phyloP scores from a whole-genome alignment of 345 rosid species.

The Euphorbia pulcherrima region DNA sequence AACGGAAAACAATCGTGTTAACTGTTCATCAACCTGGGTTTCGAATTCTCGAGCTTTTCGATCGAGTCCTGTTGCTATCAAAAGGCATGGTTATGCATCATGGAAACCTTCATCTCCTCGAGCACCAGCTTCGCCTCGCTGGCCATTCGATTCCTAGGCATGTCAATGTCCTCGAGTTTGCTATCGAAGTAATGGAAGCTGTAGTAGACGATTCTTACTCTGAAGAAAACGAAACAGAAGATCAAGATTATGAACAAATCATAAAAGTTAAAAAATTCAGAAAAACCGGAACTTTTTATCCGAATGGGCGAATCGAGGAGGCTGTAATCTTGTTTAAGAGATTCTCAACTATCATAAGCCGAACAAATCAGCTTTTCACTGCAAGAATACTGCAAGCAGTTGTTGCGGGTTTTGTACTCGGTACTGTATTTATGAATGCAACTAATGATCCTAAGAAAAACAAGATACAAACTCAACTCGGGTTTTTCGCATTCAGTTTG shows the following conservation, averaged over 20 bases:
- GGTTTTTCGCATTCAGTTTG: constrained; percentile 34
- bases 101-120: constrained; percentile 27
- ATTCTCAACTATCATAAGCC: constrained; percentile 26
- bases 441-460: constrained; percentile 8
- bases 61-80: constrained; percentile 25
- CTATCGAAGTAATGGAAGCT: constrained; percentile 26
- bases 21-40: constrained; percentile 38
- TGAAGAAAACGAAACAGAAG: constrained; percentile 22
- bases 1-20: constrained; percentile 27
- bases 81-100: constrained; percentile 27
- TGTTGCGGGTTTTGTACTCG: constrained; percentile 26
- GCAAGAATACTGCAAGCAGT: constrained; percentile 29
- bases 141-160: constrained; percentile 31
- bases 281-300: constrained; percentile 17
- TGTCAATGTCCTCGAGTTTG: constrained; percentile 32
- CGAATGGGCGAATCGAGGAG: constrained; percentile 23
- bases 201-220: constrained; percentile 6
- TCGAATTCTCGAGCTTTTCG: constrained; percentile 28
- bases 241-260: constrained; percentile 8
- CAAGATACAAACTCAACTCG: constrained; percentile 30
- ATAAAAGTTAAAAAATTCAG: background rate
- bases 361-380: constrained; percentile 33
- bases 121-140: constrained; percentile 18
- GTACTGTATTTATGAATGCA: constrained; percentile 30
- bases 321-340: constrained; percentile 21